Percentiles rank a stretch among this genome's conserved stretches.
These are phyloP conservation scores for Clathrus columnatus DNA, from an alignment of 768 basidiomycete species.

Conservation along the genomic window DNA sequence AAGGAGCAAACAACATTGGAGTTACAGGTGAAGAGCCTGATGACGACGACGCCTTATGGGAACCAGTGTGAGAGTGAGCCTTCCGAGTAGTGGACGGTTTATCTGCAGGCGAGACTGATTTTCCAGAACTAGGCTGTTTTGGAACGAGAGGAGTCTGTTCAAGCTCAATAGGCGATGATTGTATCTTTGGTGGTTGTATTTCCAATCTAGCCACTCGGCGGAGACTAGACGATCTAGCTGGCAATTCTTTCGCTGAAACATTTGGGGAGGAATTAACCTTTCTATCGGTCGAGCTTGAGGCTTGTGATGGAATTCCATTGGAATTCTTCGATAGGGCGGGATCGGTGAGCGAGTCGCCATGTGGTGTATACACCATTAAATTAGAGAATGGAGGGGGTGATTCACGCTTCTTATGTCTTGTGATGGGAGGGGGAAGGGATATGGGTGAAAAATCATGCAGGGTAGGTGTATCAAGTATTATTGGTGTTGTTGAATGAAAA, in stretches of 20 bases:
- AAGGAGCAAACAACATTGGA: neutral
- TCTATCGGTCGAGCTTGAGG: neutral
- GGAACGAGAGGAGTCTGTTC: neutral
- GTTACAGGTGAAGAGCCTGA: neutral
- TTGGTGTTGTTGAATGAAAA: neutral
- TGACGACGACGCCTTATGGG: neutral
- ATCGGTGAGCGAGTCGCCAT: neutral
- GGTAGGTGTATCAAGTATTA: neutral
- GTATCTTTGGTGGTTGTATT: neutral
- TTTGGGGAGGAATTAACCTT: neutral
- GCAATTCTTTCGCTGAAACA: neutral
- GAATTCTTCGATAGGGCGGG: no score
- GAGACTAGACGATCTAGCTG: neutral
- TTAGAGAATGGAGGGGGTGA: slow-evolving; percentile 9
- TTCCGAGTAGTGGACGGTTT: neutral
- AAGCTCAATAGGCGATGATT: neutral
- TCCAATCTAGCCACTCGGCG: neutral
- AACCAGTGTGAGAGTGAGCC: neutral
- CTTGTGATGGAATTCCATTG: no score
- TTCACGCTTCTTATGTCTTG: slow-evolving; percentile 1
- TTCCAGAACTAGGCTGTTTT: neutral
- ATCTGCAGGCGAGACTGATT: neutral
- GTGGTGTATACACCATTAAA: neutral
- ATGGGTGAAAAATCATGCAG: slow-evolving; percentile 3
- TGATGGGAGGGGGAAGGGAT: neutral